Evolutionary conservation across 306 rosid species (phyloP).

Genomic region (Rosa chinensis): DNA sequence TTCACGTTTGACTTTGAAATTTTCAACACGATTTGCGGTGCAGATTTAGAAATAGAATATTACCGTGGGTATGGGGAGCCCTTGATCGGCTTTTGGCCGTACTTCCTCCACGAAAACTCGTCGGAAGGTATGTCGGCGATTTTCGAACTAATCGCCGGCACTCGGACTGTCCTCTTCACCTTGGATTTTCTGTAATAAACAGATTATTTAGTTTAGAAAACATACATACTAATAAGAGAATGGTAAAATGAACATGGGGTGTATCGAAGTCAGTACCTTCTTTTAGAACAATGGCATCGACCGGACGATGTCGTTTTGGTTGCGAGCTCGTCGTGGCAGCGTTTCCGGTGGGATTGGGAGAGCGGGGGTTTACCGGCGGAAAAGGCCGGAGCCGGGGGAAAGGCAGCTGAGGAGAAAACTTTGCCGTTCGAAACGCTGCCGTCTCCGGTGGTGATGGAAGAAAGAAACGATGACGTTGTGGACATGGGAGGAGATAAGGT

Average conservation of each 20-base stretch:
- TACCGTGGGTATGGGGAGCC: constrained; percentile 83
- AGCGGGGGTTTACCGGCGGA: constrained; percentile 68
- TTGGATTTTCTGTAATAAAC: constrained; percentile 47
- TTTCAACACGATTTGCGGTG: background rate
- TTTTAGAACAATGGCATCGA: constrained; percentile 70
- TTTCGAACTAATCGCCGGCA: constrained; percentile 64
- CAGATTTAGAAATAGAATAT: background rate
- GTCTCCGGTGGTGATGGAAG: constrained; percentile 63
- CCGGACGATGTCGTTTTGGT: constrained; percentile 44
- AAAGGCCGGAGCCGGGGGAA: constrained; percentile 25
- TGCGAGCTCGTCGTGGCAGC: constrained; percentile 39
- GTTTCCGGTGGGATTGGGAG: constrained; percentile 44
- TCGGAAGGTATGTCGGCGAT: constrained; percentile 76
- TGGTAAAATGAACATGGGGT: background rate
- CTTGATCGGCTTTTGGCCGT: constrained; percentile 84
- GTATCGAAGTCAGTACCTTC: constrained; percentile 46
- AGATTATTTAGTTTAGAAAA: background rate
- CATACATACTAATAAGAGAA: background rate
- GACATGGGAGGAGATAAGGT: constrained; percentile 53
- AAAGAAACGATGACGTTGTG: constrained; percentile 59
- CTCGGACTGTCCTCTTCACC: constrained; percentile 51
- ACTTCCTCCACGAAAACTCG: constrained; percentile 76
- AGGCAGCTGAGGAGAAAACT: constrained; percentile 34
- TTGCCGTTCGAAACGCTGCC: constrained; percentile 73
- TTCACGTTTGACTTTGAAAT: constrained; percentile 22